phyloP scores from a whole-genome alignment of 2,329 filamentous ascomycete genomes.

The Cryphonectria carpinicola region DNA sequence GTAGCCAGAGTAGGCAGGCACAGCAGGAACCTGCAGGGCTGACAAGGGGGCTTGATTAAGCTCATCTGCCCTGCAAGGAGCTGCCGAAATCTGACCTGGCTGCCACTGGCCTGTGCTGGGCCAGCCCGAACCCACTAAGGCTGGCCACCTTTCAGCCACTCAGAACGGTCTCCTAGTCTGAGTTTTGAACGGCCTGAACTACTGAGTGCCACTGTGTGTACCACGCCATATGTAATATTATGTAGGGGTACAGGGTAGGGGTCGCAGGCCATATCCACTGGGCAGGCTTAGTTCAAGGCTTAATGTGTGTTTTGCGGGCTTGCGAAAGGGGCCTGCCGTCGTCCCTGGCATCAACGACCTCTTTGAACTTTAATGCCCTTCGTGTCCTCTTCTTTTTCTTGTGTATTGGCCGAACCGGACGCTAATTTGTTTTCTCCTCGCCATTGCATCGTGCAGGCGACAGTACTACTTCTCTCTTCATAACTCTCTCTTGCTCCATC shows the following conservation, averaged over 20 bases:
- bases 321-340: constrained; percentile 18
- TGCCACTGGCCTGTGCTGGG: neutral
- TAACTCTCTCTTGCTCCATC: neutral
- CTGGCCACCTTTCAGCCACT: constrained; percentile 9
- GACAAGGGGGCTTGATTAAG: constrained; percentile 18
- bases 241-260: neutral
- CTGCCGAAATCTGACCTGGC: constrained; percentile 8
- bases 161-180: neutral
- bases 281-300: neutral
- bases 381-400: constrained; percentile 2
- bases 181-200: neutral
- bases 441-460: neutral
- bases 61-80: constrained; percentile 1
- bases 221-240: neutral
- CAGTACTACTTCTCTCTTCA: neutral
- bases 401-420: neutral
- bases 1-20: neutral
- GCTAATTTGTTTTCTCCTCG: neutral
- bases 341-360: constrained; percentile 4
- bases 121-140: constrained; percentile 1
- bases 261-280: neutral
- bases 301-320: neutral
- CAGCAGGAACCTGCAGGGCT: constrained; percentile 8
- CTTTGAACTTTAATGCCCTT: neutral
- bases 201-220: neutral